Conservation (phyloP, 805 yeast species). For the Saturnispora sekii region DNA sequence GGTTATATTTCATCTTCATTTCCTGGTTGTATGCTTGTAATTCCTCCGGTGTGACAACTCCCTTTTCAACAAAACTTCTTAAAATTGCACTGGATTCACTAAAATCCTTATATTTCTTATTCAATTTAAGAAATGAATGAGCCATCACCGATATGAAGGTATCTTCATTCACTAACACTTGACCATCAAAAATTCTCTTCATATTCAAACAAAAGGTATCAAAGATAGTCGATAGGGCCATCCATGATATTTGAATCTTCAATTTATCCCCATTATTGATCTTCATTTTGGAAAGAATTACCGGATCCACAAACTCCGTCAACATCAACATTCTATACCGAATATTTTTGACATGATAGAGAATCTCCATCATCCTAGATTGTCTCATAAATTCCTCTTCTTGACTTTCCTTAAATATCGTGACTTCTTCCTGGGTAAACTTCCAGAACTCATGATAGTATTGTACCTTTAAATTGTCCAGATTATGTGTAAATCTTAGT, state of each 20-base stretch:
- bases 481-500: conserved; percentile 1
- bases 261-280: conserved; percentile 3
- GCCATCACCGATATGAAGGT: conserved; percentile 2
- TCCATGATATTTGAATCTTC: conserved; percentile 8
- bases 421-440: background rate
- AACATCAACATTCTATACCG: conserved; percentile 7
- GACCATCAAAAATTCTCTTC: conserved; percentile 7
- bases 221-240: conserved; percentile 7
- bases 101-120: conserved; percentile 8
- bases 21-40: conserved; percentile 1
- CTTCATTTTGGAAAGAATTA: conserved; percentile 2
- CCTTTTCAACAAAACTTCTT: conserved; percentile 5
- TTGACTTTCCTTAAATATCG: background rate
- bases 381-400: conserved; percentile 8
- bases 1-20: conserved; percentile 4
- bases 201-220: conserved; percentile 4
- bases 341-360: conserved; percentile 8
- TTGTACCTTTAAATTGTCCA: conserved; percentile 3
- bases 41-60: background rate
- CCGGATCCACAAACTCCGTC: conserved; percentile 8
- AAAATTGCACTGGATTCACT: conserved; percentile 4
- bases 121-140: conserved; percentile 5
- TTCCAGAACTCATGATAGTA: conserved; percentile 9
- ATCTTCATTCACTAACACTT: conserved; percentile 3
- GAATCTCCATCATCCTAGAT: conserved; percentile 8